Base-by-base conservation (phyloP, 2,329 filamentous ascomycete genomes). In the Penicillium sp. region DNA sequence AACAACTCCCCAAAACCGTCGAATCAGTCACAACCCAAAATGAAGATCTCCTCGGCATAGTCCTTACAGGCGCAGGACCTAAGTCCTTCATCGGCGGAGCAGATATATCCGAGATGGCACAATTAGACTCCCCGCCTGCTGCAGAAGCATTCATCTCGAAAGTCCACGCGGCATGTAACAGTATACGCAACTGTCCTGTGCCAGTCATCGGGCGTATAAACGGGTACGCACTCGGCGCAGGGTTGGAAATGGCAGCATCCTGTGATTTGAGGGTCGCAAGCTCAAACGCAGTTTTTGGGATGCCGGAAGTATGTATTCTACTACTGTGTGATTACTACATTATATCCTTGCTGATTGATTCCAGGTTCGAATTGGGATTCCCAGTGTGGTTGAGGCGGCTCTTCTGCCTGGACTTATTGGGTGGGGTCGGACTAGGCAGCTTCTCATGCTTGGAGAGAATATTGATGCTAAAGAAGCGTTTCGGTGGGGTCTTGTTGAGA, bases 81-180 rank as follows among this genome's bases (percentile, higher is more conserved):
- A 95, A 90, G 77, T 90, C 92, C 68, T 96, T 95, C 80, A 92
- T 90, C 77, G 89, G 88, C 69, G 93, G 90, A 57, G 91, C 91
- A 66, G 93, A 95, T 73, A 90, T 91, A 57, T 91, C 96, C 72
- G 92, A 96, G 43, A 71, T 71, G 67, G 57, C 59, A 9, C n/a
- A n/a, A 1, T 35, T 72, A 27, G 45, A 60, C 9, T 61, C 53
- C 14, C 68, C 55, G 43, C 57, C 44, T 16, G 64, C 73, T 10
- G 76, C 76, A 2, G 56, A 67, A 11, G 46, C 41, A 2, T 77
- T 77, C 66, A 78, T 78, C 53, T 64, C 59, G 7, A 60, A 57
- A 13, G 63, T 76, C 14, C 72, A 73, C 49, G 39, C 29, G 3
- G 68, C 71, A 26, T 76, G 70, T 56, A 48, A 65, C 45, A 71